A percentile compares a stretch with the other conserved stretches of the same genome.
Evolutionary conservation across 148 eudicot genomes (phyloP).

Genomic region (Nepenthes mirabilis): DNA sequence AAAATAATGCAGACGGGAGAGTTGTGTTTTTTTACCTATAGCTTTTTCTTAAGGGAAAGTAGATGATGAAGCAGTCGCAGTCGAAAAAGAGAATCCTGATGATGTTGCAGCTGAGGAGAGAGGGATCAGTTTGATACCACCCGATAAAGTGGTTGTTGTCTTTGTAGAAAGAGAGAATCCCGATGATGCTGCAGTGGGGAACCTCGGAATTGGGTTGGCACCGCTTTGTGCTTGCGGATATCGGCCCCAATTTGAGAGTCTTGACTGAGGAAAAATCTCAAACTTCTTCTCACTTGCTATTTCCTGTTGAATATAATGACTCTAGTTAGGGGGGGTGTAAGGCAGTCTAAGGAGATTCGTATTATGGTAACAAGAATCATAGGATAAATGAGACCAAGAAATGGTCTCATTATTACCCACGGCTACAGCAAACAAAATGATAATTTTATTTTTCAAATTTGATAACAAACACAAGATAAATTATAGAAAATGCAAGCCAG

Average conservation of each 20-base stretch:
- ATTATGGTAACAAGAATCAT: no score
- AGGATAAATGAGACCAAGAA: no score
- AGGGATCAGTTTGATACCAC: constrained; percentile 6
- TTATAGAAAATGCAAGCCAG: no score
- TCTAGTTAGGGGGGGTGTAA: no score
- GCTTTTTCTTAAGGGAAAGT: neutral
- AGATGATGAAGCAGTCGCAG: constrained; percentile 5
- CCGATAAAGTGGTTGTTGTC: constrained; percentile 2
- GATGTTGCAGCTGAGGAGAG: constrained; percentile 7
- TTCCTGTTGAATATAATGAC: constrained; percentile 16
- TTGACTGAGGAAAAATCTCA: constrained; percentile 13
- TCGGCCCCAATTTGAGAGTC: neutral
- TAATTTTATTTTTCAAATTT: no score
- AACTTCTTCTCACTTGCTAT: constrained; percentile 11
- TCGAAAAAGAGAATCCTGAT: constrained; percentile 11
- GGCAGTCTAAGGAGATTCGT: no score
- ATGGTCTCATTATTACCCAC: no score
- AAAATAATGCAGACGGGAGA: no score
- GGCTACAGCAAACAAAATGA: no score
- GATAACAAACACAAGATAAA: no score
- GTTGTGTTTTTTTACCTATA: no score
- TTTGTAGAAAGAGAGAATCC: constrained; percentile 3
- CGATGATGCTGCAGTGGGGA: constrained; percentile 10
- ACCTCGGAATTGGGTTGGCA: constrained; percentile 6
- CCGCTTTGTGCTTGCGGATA: constrained; percentile 7